Conservation (phyloP, 768 basidiomycete genomes). For the Mycena belliarum region DNA sequence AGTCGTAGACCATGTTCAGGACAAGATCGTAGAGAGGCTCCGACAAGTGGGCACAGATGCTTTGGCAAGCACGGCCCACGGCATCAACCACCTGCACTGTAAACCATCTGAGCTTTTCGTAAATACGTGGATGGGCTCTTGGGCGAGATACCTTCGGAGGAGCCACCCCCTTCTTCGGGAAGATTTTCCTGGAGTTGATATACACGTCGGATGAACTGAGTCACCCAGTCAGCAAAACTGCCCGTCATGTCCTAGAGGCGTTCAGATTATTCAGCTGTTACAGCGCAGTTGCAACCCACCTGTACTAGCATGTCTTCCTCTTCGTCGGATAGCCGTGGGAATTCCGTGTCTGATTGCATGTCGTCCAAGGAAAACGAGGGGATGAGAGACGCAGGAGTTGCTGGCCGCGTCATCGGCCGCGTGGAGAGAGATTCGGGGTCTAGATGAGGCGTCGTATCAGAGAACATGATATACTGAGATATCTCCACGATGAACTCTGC, state of each 20-base stretch:
- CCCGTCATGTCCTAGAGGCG: constrained; percentile 60
- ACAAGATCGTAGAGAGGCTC: constrained; percentile 77
- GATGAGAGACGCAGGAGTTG: constrained; percentile 26
- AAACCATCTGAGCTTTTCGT: constrained; percentile 1
- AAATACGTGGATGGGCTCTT: background rate
- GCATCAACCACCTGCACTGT: constrained; percentile 76
- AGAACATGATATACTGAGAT: constrained; percentile 73
- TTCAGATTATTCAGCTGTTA: background rate
- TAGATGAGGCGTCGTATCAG: constrained; percentile 31
- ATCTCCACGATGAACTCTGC: constrained; percentile 75
- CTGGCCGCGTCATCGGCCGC: constrained; percentile 32
- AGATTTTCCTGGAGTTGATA: constrained; percentile 82
- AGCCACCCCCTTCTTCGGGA: constrained; percentile 78
- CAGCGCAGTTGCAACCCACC: constrained; percentile 25
- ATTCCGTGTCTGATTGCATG: constrained; percentile 40
- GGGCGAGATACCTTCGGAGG: constrained; percentile 55
- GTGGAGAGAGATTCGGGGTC: constrained; percentile 39
- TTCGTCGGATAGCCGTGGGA: constrained; percentile 45
- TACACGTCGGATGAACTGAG: constrained; percentile 77
- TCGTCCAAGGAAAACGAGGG: constrained; percentile 42
- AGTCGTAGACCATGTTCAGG: constrained; percentile 81
- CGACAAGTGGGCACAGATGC: constrained; percentile 75
- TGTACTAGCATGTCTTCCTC: constrained; percentile 74
- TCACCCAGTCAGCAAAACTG: constrained; percentile 80
- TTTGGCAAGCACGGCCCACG: constrained; percentile 72